Conservation (phyloP, 306 rosid genomes). For the Cucurbita maxima region DNA sequence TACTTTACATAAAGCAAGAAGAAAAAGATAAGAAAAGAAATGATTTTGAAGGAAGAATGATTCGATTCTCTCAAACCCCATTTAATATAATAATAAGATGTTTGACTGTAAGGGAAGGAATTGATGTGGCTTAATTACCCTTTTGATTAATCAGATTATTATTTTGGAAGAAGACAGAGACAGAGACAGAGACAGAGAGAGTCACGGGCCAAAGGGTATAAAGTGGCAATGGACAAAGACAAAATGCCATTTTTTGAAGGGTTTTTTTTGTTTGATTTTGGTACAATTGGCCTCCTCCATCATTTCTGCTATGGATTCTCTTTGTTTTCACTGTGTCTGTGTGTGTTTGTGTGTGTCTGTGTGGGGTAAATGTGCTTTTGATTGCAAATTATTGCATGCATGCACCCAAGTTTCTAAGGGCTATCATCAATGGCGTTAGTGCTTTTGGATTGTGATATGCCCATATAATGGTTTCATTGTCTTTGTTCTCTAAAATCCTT, state of each 20-base stretch:
- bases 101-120: neutral
- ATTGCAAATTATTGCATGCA: neutral
- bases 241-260: neutral
- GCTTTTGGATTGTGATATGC: neutral
- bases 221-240: neutral
- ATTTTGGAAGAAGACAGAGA: neutral
- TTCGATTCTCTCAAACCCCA: neutral
- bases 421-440: neutral
- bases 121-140: neutral
- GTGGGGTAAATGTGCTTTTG: neutral
- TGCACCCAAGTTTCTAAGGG: neutral
- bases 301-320: neutral
- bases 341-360: neutral
- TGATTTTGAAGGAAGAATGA: constrained; percentile 1
- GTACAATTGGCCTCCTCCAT: neutral
- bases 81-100: neutral
- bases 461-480: neutral
- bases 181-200: no score
- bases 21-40: neutral
- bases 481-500: no score
- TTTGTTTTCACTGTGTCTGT: neutral
- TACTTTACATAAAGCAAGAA: neutral
- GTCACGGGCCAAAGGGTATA: constrained; percentile 1
- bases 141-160: neutral
- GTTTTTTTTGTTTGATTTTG: neutral